Evolutionary conservation across 768 basidiomycete species (phyloP).

Genomic region (Pisolithus orientalis): DNA sequence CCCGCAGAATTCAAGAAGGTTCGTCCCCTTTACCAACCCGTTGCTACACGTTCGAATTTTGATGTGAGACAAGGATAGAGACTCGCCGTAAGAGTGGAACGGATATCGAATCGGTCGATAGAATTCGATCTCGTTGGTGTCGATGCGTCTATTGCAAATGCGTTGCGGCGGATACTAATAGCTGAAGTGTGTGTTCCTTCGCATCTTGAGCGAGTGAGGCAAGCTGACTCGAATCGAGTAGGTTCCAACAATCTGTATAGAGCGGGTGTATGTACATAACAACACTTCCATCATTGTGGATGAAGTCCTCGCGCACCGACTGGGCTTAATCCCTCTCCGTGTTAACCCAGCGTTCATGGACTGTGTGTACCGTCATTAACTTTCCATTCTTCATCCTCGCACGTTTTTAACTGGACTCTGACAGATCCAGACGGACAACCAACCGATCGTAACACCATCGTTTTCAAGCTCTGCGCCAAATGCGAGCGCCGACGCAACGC

Average conservation of each 20-base stretch:
- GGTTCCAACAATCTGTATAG: conserved; percentile 90
- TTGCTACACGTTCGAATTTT: neutral
- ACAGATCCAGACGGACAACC: conserved; percentile 47
- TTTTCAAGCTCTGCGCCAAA: conserved; percentile 67
- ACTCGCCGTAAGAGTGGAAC: conserved; percentile 65
- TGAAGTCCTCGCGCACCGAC: conserved; percentile 87
- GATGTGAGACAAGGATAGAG: conserved; percentile 43
- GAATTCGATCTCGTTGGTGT: conserved; percentile 96
- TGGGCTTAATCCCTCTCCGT: conserved; percentile 87
- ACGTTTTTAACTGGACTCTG: neutral
- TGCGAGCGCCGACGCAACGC: conserved; percentile 60
- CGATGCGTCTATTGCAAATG: conserved; percentile 95
- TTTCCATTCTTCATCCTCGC: neutral
- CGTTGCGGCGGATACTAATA: conserved; percentile 85
- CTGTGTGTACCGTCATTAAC: conserved; percentile 33
- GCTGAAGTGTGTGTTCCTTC: conserved; percentile 63
- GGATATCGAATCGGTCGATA: conserved; percentile 75
- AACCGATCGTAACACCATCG: conserved; percentile 87
- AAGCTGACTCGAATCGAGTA: conserved; percentile 22
- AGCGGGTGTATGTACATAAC: conserved; percentile 88
- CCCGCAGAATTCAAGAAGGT: conserved; percentile 72
- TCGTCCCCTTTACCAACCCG: conserved; percentile 19
- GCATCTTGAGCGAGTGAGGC: neutral
- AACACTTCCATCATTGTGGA: conserved; percentile 93
- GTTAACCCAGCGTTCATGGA: conserved; percentile 74